Evolutionary conservation across 2,329 filamentous ascomycete species (phyloP).

Genomic region (Ophiostoma piceae): DNA sequence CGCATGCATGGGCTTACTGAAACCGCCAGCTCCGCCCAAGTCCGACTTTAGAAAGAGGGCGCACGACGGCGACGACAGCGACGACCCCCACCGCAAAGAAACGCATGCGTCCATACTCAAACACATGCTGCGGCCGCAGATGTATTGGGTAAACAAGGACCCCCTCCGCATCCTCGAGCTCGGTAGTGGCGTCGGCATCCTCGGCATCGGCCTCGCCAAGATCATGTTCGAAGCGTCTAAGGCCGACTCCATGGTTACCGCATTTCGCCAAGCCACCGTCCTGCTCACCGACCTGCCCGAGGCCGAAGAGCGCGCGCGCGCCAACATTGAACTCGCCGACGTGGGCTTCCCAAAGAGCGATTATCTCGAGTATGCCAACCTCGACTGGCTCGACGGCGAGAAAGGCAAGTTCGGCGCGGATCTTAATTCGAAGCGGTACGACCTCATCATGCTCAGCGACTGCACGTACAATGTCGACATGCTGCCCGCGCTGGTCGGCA

Average conservation of each 20-base stretch:
- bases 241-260: not conserved
- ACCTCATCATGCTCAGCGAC: conserved; percentile 53
- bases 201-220: conserved; percentile 47
- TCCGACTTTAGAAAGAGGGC: conserved; percentile 5
- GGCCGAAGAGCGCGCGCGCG: conserved; percentile 44
- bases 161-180: conserved; percentile 48
- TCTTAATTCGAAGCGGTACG: conserved; percentile 40
- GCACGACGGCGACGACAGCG: not conserved
- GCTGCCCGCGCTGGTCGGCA: conserved; percentile 49
- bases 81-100: not conserved
- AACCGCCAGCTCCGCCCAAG: not conserved
- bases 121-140: not conserved
- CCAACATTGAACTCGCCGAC: conserved; percentile 41
- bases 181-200: conserved; percentile 52
- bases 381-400: conserved; percentile 53
- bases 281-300: conserved; percentile 51
- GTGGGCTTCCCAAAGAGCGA: not conserved
- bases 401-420: conserved; percentile 42
- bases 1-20: conserved; percentile 25
- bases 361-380: conserved; percentile 46
- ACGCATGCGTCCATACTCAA: not conserved
- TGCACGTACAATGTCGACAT: conserved; percentile 58
- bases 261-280: conserved; percentile 12
- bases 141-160: no score
- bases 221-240: conserved; percentile 5